Evolutionary conservation across 139 green algal species (phyloP).

Genomic region (Medakamo hakoo): DNA sequence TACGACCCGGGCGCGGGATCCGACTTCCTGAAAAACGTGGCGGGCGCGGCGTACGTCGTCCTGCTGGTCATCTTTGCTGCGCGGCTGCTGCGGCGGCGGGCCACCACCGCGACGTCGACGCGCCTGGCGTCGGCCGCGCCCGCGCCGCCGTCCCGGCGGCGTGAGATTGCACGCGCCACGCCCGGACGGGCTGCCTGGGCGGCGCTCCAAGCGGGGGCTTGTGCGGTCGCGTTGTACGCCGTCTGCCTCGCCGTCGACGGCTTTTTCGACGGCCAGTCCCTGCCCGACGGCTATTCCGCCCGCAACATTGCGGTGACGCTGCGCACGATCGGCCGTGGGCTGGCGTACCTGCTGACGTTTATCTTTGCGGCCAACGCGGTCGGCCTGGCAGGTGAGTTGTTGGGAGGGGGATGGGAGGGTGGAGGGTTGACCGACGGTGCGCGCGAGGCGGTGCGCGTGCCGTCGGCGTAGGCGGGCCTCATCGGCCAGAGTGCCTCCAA

Average conservation of each 20-base stretch:
- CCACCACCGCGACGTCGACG: conserved; percentile 6
- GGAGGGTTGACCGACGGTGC: too few species aligned
- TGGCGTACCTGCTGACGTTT: conserved; percentile 38
- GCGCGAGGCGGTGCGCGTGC: too few species aligned
- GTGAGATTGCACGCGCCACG: background rate
- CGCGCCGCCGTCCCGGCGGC: background rate
- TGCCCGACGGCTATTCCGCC: conserved; percentile 26
- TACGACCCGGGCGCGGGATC: conserved; percentile 20
- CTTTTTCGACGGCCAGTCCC: conserved; percentile 20
- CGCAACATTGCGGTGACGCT: conserved; percentile 31
- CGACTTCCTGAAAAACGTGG: conserved; percentile 25
- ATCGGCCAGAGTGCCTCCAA: too few species aligned
- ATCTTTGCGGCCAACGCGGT: conserved; percentile 36
- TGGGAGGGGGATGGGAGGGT: too few species aligned
- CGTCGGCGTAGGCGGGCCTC: too few species aligned
- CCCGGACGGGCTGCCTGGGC: conserved; percentile 6
- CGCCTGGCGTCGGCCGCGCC: too few species aligned
- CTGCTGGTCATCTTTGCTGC: conserved; percentile 23
- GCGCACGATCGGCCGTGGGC: conserved; percentile 19
- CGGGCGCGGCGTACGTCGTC: conserved; percentile 21
- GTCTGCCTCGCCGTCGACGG: conserved; percentile 8
- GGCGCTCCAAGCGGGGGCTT: conserved; percentile 14
- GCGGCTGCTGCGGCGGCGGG: conserved; percentile 15
- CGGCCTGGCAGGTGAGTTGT: conserved; percentile 22
- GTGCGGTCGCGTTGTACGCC: conserved; percentile 17